Evolutionary conservation across 192 early-diverging fungal genomes (phyloP), one percentile per base, ranked within the genome.

Genomic region (Diversispora epigaea): DNA sequence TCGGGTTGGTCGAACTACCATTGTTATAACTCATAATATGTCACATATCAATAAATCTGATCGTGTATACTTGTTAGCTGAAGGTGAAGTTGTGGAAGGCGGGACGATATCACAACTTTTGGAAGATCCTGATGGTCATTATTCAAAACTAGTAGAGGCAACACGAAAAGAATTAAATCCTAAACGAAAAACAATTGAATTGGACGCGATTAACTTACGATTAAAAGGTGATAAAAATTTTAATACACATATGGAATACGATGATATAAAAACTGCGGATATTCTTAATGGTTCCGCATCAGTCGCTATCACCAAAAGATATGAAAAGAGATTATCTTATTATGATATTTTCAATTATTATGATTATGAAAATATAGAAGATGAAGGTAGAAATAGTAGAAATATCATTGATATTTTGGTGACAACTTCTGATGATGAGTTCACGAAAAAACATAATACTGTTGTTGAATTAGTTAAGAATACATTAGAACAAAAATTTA

Each of bases 1-100:
- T 56, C 77, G 78, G 56, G 11, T 72, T 12, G 66, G 73, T 15
- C 79, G 85, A 8, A 86, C 90, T 9, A 84, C 85, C 4, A 78
- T 91, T 1, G 80, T 89, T 8, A 82, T 91, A 57, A 89, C 90
- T 43, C 89, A 89, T 64, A 83, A 84, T 0, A 75, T 89, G 17
- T 82, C 84, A 58, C 80, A 86, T 25, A 79, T 91, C 71, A 68
- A 79, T 76, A 82, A 79, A 9, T 77, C 79, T 19, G 80, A 84
- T 68, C 32, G 71, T 15, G 77, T 91, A 32, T 71, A 84, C 52
- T 84, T 88, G 64, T 55, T 91, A 10, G 68, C 77, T 12, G 80
- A 83, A 43, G 89, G 89, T 9, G 50, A 71, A 56, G 70, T 81
- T 0, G 69, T 75, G 15, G 80, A 81, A 70, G 52, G 60, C 76